Evolutionary conservation across 139 green algal genomes (phyloP), one percentile per base, ranked within the genome.

Genomic region (Picochlorum sp.): DNA sequence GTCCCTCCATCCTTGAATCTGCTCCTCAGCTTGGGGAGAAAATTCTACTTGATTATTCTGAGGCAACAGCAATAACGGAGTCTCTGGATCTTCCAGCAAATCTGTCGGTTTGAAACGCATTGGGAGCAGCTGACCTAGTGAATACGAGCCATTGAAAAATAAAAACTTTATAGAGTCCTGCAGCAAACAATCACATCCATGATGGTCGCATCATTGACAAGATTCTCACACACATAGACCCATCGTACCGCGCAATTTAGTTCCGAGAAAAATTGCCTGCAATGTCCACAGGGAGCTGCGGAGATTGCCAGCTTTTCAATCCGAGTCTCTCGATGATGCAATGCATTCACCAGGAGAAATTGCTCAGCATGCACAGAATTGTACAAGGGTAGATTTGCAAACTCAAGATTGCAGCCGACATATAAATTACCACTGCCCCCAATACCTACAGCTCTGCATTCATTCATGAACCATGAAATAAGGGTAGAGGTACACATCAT

Each of bases 391-490:
- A 81, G 62, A 11, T 65, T 26, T 0, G 73, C 70, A 63, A 96
- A 91, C 75, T 96, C 90, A 6, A 96, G 65, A 62, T 96, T 96
- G 2, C 88, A 80, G 3, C 90, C 90, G 13, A 95, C 62, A 57
- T 94, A 96, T 4, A 95, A 57, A 13, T 66, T 66, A 6, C 90
- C 90, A 55, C 70, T 86, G 16, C 49, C 67, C 4, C 77, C 89
- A 49, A 95, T 63, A 1, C 77, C 89, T 4, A 85, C 81, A 20
- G 85, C 84, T 21, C 47, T 54, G 16, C 88, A 92, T 73, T 26
- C n/a, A 54, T 20, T 71, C 75, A 14, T 16, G 24, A 49, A 18
- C 13, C 4, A n/a, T 34, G n/a, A 6, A 45, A 63, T 14, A 13
- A 34, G 56, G 26, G 0, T 13, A 41, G 34, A 41, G 34, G 4